Percentiles rank a stretch among this genome's conserved stretches.
Evolutionary conservation across 768 basidiomycete genomes (phyloP).

Genomic region (Clitopilus passeckerianus): DNA sequence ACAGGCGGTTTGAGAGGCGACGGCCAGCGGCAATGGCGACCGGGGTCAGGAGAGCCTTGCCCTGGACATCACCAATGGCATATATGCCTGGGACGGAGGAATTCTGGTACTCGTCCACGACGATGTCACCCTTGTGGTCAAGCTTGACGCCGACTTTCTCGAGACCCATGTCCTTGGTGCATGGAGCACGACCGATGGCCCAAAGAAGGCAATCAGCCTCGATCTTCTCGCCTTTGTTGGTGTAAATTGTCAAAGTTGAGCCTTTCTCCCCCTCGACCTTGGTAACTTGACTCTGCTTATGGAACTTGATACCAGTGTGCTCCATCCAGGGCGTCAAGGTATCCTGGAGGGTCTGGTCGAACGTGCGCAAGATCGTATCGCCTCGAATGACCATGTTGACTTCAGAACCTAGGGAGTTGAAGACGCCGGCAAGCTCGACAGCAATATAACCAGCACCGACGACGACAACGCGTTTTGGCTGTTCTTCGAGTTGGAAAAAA

Average conservation of each 20-base stretch:
- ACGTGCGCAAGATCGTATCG: conserved; percentile 87
- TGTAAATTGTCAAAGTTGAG: conserved; percentile 68
- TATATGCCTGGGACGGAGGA: conserved; percentile 65
- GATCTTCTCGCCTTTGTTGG: conserved; percentile 68
- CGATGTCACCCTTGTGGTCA: conserved; percentile 75
- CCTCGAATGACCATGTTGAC: conserved; percentile 90
- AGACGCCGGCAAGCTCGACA: conserved; percentile 92
- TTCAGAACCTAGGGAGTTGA: conserved; percentile 87
- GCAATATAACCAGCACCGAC: conserved; percentile 98
- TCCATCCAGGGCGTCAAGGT: conserved; percentile 88
- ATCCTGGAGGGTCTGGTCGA: conserved; percentile 85
- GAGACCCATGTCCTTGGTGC: conserved; percentile 74
- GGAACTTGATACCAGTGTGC: conserved; percentile 87
- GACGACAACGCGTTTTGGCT: conserved; percentile 90
- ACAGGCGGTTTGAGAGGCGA: conserved; percentile 83
- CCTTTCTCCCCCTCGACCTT: conserved; percentile 76
- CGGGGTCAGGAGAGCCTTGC: conserved; percentile 90
- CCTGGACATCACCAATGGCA: conserved; percentile 89
- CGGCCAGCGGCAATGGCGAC: conserved; percentile 97
- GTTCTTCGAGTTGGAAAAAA: conserved; percentile 88
- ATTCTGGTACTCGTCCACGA: conserved; percentile 91
- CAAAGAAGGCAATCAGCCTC: conserved; percentile 88
- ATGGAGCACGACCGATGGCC: conserved; percentile 89
- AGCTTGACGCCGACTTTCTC: conserved; percentile 73
- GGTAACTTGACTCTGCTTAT: conserved; percentile 69